Percentiles rank a stretch among this genome's conserved stretches.
Evolutionary conservation across 1,284 basidiomycete species (phyloP).

Genomic region (Ustilago nuda): DNA sequence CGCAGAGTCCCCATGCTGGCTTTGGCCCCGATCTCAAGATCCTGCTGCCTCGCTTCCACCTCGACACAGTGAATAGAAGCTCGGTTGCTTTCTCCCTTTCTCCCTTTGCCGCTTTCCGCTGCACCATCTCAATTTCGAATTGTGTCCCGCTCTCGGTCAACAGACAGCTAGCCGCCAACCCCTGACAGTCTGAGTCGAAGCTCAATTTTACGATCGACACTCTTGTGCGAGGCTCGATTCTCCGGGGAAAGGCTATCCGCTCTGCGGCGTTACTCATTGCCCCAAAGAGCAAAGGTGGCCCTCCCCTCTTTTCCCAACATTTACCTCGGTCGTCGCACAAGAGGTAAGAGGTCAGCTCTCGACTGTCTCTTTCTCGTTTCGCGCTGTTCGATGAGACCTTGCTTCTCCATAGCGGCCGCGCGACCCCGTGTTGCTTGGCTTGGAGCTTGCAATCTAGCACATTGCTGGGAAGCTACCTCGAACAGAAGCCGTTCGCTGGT

Average conservation of each 20-base stretch:
- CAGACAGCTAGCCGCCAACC: neutral
- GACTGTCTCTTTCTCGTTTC: neutral
- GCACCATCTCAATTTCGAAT: slow-evolving; percentile 2
- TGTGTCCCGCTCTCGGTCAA: slow-evolving; percentile 6
- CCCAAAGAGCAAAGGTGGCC: neutral
- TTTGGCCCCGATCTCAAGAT: slow-evolving; percentile 3
- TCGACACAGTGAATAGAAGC: neutral
- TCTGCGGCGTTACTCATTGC: neutral
- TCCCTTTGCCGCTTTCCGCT: slow-evolving; percentile 6
- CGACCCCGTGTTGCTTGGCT: neutral
- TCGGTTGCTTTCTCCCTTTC: neutral
- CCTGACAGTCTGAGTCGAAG: neutral
- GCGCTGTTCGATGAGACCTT: neutral
- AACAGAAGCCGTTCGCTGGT: neutral
- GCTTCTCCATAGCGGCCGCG: neutral
- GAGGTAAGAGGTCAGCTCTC: slow-evolving; percentile 1
- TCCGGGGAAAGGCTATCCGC: slow-evolving; percentile 5
- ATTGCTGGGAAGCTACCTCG: neutral
- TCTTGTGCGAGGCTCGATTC: neutral
- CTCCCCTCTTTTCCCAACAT: slow-evolving; percentile 1
- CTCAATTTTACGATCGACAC: slow-evolving; percentile 2
- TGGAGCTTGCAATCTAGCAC: neutral
- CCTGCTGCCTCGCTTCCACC: slow-evolving; percentile 11
- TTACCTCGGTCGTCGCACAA: neutral
- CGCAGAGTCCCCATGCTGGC: neutral